Evolutionary conservation across 495 filamentous ascomycete genomes (phyloP), one percentile per base, ranked within the genome.

Genomic region (Acidiella bohemica): DNA sequence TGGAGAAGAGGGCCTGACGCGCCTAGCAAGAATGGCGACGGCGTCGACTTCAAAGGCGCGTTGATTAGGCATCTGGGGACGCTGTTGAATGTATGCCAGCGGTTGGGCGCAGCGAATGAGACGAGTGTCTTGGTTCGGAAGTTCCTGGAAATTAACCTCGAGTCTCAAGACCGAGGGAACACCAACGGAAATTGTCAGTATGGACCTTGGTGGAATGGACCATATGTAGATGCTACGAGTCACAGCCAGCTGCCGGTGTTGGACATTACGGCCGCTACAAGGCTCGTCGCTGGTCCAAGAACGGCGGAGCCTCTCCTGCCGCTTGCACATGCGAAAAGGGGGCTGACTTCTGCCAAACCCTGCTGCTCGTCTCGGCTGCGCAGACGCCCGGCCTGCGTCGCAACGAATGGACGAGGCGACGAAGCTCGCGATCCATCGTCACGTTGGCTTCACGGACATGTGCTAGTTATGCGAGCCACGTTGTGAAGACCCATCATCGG

Each of bases 151-250:
- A 38, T 50, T 25, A 46, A 50, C 16, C 39, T 41, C 27, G n/a
- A 32, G 13, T 39, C 24, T 17, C 47, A 46, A 32, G 12, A 20
- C 25, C 14, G 39, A 13, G 11, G 32, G 2, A 50, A 50, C 24
- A 41, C 42, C 13, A 42, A 50, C 34, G 42, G 42, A 5, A 46
- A 39, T 25, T 36, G 36, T 16, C 42, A 42, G 33, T 50, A 50
- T 46, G 47, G 47, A 9, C 47, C 47, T 8, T 50, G 47, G 47
- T 50, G 47, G 47, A 31, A 37, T 29, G 47, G 47, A 6, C 47
- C 47, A 14, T 46, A 41, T 30, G 47, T 44, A n/a, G n/a, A 1
- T 3, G 33, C 47, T 3, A 50, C 47, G n/a, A 38, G 31, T 28
- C 47, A 50, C 26, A 40, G 32, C 9, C 47, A 50, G 29, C 8